A percentile compares a stretch with the other conserved stretches of the same genome.
Evolutionary conservation across 495 filamentous ascomycete species (phyloP).

Genomic region (Rhizodiscina lignyota): DNA sequence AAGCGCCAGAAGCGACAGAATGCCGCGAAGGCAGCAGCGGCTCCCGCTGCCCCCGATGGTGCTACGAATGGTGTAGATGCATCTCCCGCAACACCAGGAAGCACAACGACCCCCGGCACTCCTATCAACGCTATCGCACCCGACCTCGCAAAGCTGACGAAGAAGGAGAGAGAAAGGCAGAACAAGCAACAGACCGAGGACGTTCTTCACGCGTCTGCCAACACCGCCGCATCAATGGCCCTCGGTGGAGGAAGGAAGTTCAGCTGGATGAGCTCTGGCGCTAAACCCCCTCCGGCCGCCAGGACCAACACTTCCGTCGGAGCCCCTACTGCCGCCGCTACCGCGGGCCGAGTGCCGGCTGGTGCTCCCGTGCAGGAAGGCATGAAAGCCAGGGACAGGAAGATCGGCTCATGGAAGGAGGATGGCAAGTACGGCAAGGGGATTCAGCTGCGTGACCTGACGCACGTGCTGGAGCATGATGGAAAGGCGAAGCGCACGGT

Average conservation of each 20-base stretch:
- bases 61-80: neutral
- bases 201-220: slow-evolving; percentile 15
- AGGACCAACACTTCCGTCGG: slow-evolving; percentile 11
- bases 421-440: slow-evolving; percentile 40
- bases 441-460: slow-evolving; percentile 56
- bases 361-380: slow-evolving; percentile 3
- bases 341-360: slow-evolving; percentile 10
- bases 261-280: slow-evolving; percentile 19
- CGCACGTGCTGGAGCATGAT: slow-evolving; percentile 45
- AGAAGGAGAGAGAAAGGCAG: slow-evolving; percentile 37
- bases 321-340: slow-evolving; percentile 12
- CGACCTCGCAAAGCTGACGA: slow-evolving; percentile 26
- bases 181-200: slow-evolving; percentile 30
- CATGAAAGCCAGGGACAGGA: slow-evolving; percentile 17
- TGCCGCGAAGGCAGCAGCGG: slow-evolving; percentile 10
- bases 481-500: slow-evolving; percentile 36
- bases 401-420: slow-evolving; percentile 44
- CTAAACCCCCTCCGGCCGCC: slow-evolving; percentile 1
- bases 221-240: slow-evolving; percentile 19
- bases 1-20: slow-evolving; percentile 25
- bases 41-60: slow-evolving; percentile 22
- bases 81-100: slow-evolving; percentile 22
- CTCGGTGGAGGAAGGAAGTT: slow-evolving; percentile 19
- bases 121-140: neutral
- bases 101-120: slow-evolving; percentile 17